Conservation (phyloP, 768 basidiomycete genomes). For the Pleurotus giganteus region DNA sequence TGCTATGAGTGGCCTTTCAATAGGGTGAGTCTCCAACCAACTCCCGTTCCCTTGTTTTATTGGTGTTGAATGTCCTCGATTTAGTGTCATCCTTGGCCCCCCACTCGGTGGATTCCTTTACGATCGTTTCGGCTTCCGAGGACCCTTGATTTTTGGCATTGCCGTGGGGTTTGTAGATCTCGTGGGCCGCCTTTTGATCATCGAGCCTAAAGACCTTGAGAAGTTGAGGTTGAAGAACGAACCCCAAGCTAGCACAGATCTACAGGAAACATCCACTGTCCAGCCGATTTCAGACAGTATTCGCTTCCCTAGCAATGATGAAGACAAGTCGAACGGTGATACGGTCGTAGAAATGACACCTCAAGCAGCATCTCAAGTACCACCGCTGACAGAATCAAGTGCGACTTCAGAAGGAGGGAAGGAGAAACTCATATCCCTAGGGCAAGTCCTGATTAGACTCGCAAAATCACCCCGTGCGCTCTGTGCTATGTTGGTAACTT, state of each 20-base stretch:
- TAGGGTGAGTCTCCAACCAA: conserved; percentile 37
- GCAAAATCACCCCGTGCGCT: conserved; percentile 48
- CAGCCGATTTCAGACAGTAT: neutral
- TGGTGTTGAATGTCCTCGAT: neutral
- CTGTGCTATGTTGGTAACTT: conserved; percentile 39
- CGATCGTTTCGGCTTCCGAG: conserved; percentile 54
- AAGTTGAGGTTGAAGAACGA: conserved; percentile 1
- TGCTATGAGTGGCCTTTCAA: conserved; percentile 54
- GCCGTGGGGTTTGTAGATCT: conserved; percentile 47
- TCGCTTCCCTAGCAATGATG: neutral
- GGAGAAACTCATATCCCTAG: conserved; percentile 29
- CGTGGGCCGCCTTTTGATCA: conserved; percentile 49
- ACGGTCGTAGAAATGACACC: neutral
- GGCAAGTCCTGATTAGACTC: conserved; percentile 40
- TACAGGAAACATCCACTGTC: neutral
- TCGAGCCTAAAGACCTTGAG: conserved; percentile 53
- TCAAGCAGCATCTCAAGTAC: neutral
- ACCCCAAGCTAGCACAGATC: neutral
- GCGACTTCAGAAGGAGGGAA: neutral
- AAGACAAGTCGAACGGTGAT: neutral
- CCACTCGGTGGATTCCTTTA: conserved; percentile 58
- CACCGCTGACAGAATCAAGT: neutral
- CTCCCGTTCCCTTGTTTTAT: conserved; percentile 4
- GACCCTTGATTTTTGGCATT: conserved; percentile 56
- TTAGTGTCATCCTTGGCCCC: conserved; percentile 52